Percentiles rank a stretch among this genome's conserved stretches.
phyloP scores from a whole-genome alignment of 352 stramenopile species.

The Pythium phragmiticola region DNA sequence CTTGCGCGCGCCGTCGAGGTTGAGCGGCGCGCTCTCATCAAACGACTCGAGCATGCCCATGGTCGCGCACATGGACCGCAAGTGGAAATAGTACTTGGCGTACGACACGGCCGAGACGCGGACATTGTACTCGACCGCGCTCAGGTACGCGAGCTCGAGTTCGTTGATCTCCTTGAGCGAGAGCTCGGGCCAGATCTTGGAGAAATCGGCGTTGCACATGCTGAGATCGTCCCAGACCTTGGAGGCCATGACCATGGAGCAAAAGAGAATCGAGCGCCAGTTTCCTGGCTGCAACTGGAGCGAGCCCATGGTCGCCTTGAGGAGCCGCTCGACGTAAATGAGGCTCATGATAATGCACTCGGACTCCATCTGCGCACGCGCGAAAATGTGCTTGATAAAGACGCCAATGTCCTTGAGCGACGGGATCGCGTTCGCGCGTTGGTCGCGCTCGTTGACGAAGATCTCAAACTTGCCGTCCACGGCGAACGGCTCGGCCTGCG shows the following conservation, averaged over 20 bases:
- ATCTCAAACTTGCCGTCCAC: conserved; percentile 62
- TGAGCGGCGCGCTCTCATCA: conserved; percentile 75
- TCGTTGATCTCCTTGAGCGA: conserved; percentile 94
- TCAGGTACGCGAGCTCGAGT: conserved; percentile 92
- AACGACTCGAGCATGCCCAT: conserved; percentile 82
- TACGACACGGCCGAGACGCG: conserved; percentile 85
- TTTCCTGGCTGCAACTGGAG: conserved; percentile 85
- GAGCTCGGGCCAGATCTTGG: conserved; percentile 91
- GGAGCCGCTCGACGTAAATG: conserved; percentile 96
- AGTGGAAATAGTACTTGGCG: conserved; percentile 96
- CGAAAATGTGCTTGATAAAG: conserved; percentile 95
- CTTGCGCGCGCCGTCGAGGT: conserved; percentile 80
- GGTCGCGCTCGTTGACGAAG: conserved; percentile 63
- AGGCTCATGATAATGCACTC: conserved; percentile 98
- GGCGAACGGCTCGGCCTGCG: conserved; percentile 51
- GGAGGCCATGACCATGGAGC: conserved; percentile 95
- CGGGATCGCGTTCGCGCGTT: conserved; percentile 52
- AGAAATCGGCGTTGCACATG: conserved; percentile 98
- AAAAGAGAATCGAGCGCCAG: conserved; percentile 95
- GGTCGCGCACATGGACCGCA: conserved; percentile 92
- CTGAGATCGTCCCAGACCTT: conserved; percentile 98
- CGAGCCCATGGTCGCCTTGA: conserved; percentile 87
- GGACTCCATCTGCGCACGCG: conserved; percentile 89
- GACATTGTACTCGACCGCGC: conserved; percentile 89
- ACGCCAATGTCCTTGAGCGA: conserved; percentile 86